Percentiles rank a stretch among this genome's conserved stretches.
These are phyloP conservation scores for Sporothrix dimorphospora DNA, from an alignment of 2,329 filamentous ascomycete genomes.

Conservation along the genomic window DNA sequence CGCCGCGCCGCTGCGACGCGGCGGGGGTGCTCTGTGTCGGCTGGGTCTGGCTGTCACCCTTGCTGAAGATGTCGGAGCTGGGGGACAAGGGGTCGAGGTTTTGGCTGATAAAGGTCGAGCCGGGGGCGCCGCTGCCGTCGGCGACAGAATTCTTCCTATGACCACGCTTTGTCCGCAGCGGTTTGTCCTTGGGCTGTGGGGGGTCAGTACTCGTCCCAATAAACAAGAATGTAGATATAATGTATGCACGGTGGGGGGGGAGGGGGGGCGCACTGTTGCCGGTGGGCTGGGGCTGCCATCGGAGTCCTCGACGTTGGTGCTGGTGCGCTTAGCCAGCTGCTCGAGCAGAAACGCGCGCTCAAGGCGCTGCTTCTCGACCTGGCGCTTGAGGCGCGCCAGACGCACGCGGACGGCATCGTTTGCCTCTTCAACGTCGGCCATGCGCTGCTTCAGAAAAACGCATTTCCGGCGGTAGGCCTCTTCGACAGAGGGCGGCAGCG, in stretches of 20 bases:
- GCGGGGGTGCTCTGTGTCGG: slow-evolving; percentile 31
- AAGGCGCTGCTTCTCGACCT: slow-evolving; percentile 88
- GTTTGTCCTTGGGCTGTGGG: slow-evolving; percentile 73
- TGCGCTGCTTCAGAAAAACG: slow-evolving; percentile 88
- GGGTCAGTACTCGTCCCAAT: neutral
- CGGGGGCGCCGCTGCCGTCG: slow-evolving; percentile 45
- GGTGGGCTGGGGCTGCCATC: slow-evolving; percentile 80
- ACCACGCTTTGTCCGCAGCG: slow-evolving; percentile 72
- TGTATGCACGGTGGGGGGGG: slow-evolving; percentile 21
- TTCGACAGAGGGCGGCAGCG: slow-evolving; percentile 85
- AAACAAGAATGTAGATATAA: slow-evolving; percentile 27
- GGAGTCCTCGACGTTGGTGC: slow-evolving; percentile 74
- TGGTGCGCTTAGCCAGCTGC: slow-evolving; percentile 73
- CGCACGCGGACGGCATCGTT: slow-evolving; percentile 83
- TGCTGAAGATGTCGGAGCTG: slow-evolving; percentile 57
- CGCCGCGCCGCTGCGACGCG: slow-evolving; percentile 32
- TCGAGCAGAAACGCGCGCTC: slow-evolving; percentile 77
- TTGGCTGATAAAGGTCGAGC: slow-evolving; percentile 52
- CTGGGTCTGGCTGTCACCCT: slow-evolving; percentile 44
- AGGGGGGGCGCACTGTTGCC: slow-evolving; percentile 64
- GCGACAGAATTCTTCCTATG: slow-evolving; percentile 64
- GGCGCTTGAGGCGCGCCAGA: slow-evolving; percentile 77
- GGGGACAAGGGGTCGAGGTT: slow-evolving; percentile 52
- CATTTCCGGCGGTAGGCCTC: slow-evolving; percentile 96
- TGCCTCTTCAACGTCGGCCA: slow-evolving; percentile 87